Base-by-base conservation (phyloP, 441 rosid genomes). In the Arabidopsis lyrata region DNA sequence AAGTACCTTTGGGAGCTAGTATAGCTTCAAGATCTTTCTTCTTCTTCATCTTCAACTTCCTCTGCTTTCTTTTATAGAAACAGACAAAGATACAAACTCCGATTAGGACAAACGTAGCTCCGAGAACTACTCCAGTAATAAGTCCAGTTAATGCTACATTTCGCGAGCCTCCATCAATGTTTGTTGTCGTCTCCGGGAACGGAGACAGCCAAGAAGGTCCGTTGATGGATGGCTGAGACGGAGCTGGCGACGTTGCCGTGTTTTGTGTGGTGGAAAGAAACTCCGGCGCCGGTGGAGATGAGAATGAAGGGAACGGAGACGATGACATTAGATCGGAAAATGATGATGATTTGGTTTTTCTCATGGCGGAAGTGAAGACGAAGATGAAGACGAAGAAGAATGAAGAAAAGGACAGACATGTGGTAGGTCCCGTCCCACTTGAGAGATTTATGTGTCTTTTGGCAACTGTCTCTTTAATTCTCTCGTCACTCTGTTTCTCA, bases 41-140 rank as follows among this genome's bases (percentile, higher is more conserved):
- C 73, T n/a, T 13, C 49, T 45, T 45, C 47, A 12, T 42, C 36
- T 56, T 49, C 6, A 15, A 0, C 68, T 66, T 74, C 22, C 79
- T 82, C 81, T 81, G 86, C 78, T 66, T 92, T 71, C 82, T 81
- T 78, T 48, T 74, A 32, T 72, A 81, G 6, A 76, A 77, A 44
- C 74, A 22, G 3, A 85, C 70, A 49, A 77, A 88, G 63, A 85
- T 58, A 24, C 84, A 82, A 24, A 86, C 81, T 11, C 73, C 84
- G 78, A 81, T 77, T 59, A 90, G 72, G 72, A 90, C 86, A 42
- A 81, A 63, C 45, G 81, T 50, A 7, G 81, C 96, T 45, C 91
- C 94, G 13, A 92, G 16, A 11, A 56, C 85, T 11, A 70, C 72
- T 54, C 87, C 92, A 5, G 76, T 67, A n/a, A 88, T 80, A 27